A percentile compares a stretch with the other conserved stretches of the same genome.
These are phyloP conservation scores for Fennellomyces sp. DNA, from an alignment of 371 early-diverging fungal genomes.

Conservation along the genomic window DNA sequence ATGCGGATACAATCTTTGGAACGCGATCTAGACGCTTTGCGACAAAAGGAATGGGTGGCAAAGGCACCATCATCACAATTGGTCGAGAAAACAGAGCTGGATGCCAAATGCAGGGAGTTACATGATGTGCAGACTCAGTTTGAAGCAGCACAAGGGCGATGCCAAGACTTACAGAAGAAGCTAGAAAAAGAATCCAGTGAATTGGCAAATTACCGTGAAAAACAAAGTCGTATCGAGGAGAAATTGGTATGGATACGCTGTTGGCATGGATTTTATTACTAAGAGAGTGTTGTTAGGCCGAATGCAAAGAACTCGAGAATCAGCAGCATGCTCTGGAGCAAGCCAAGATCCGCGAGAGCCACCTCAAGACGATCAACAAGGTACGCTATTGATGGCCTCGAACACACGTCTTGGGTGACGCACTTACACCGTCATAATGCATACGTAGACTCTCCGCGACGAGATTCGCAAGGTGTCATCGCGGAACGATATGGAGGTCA, in stretches of 20 bases:
- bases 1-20: constrained; percentile 34
- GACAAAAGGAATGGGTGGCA: constrained; percentile 17
- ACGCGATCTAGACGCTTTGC: constrained; percentile 24
- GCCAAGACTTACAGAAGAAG: neutral
- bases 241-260: constrained; percentile 16
- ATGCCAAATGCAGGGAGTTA: constrained; percentile 10
- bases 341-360: constrained; percentile 56
- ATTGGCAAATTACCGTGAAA: constrained; percentile 23
- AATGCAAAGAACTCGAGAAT: constrained; percentile 10
- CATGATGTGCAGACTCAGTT: constrained; percentile 13
- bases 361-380: constrained; percentile 61
- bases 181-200: constrained; percentile 3
- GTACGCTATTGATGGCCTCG: no score
- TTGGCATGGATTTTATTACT: no score
- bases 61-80: constrained; percentile 4
- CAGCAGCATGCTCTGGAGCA: constrained; percentile 49
- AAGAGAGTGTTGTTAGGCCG: no score
- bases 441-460: constrained; percentile 66
- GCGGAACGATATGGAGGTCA: constrained; percentile 44
- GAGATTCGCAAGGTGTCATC: constrained; percentile 49
- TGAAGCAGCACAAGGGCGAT: neutral
- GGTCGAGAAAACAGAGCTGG: constrained; percentile 12
- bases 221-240: constrained; percentile 19
- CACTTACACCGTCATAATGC: no score
- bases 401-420: no score